Base-by-base conservation (phyloP, 2,329 filamentous ascomycete species). In the Trichophaea hybrida region DNA sequence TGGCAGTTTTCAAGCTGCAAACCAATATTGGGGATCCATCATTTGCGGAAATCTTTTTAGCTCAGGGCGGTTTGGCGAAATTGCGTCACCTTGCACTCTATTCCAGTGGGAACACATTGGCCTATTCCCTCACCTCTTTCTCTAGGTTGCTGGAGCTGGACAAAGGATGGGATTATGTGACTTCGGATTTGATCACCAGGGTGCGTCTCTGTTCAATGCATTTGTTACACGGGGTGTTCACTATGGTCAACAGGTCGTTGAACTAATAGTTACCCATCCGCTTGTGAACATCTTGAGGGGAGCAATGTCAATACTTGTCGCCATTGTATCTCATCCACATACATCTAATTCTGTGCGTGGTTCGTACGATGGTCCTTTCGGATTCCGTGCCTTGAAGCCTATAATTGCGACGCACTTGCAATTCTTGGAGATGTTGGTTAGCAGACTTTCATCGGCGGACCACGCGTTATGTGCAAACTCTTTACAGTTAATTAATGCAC, bases 1-100 rank as follows among this genome's bases (percentile, higher is more conserved):
- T 97, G 88, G 93, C 93, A 62, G 93, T 94, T 62, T 98, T 98
- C 80, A 96, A 96, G 75, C 82, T 98, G 66, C 93, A 98, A 74
- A 85, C 81, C 65, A 89, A 88, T 64, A 95, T 98, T 73, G 91
- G 90, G 71, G 93, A 98, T 74, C 91, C 91, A 32, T 86, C 89
- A 55, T 97, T 97, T 72, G 93, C 93, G 69, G 93, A 97, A 72
- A 83, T 94, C 68, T 98, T 98, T 75, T 94, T 97, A 63, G 83
- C 85, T 55, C 86, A 89, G 54, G 89, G 89, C 59, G 93, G 93
- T 3, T 78, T 97, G 65, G 78, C 83, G 66, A 83, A 91, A 66
- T 75, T 98, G 68, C 82, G 88, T 57, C 83, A 86, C 59, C 78
- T 97, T 57, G 88, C 93, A 64, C 82, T 97, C 77, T 81, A 82